These are phyloP conservation scores for Candida neerlandica DNA, from an alignment of 1,139 yeast genomes.

Conservation along the genomic window DNA sequence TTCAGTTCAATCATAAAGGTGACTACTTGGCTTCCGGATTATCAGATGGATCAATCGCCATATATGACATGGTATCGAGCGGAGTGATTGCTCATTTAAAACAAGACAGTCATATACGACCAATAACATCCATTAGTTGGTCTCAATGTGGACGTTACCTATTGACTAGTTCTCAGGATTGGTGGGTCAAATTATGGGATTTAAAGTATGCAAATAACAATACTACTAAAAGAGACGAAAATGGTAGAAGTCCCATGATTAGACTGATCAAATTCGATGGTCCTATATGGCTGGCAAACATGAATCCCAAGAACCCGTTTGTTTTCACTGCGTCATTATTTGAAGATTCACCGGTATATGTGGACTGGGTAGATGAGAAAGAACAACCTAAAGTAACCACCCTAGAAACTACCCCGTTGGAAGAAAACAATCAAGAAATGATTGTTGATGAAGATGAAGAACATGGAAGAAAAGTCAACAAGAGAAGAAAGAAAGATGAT, in stretches of 20 bases:
- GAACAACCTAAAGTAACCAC: conserved; percentile 29
- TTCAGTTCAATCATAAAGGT: conserved; percentile 75
- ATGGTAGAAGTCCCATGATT: conserved; percentile 29
- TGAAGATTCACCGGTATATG: conserved; percentile 59
- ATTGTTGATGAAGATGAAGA: conserved; percentile 18
- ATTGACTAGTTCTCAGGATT: conserved; percentile 79
- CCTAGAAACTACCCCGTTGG: conserved; percentile 32
- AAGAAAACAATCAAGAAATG: conserved; percentile 20
- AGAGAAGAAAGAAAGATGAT: conserved; percentile 19
- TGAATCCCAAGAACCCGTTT: conserved; percentile 54
- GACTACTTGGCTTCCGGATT: conserved; percentile 90
- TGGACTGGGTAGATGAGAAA: conserved; percentile 41
- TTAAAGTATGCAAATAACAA: conserved; percentile 37
- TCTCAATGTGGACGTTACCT: conserved; percentile 71
- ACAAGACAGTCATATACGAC: conserved; percentile 64
- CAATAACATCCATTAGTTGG: conserved; percentile 82
- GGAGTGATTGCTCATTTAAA: conserved; percentile 56
- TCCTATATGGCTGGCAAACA: conserved; percentile 69
- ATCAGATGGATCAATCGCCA: conserved; percentile 73
- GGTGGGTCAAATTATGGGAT: conserved; percentile 86
- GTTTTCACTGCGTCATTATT: conserved; percentile 51
- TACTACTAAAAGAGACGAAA: conserved; percentile 9
- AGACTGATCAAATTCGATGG: conserved; percentile 60
- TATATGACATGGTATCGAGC: conserved; percentile 69
- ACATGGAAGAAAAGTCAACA: conserved; percentile 21